Evolutionary conservation across 495 filamentous ascomycete species (phyloP), one percentile per base, ranked within the genome.

Genomic region (Peziza echinospora): DNA sequence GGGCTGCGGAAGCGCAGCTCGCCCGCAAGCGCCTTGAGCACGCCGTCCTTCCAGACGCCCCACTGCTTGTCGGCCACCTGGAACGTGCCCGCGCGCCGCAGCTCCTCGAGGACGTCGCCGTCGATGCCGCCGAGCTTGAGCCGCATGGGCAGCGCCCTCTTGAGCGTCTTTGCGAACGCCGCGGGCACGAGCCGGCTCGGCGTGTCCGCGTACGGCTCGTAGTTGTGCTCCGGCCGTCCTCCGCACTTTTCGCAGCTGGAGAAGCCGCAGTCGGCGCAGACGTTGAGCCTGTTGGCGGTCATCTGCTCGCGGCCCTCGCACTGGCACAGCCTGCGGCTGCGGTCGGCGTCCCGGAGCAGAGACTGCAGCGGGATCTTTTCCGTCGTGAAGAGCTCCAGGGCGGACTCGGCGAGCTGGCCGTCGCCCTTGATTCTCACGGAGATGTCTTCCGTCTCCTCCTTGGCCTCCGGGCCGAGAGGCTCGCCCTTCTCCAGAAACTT

Each of bases 161-260:
- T 67, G 19, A 75, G 42, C 13, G 54, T 46, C 8, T 53, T 51
- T n/a, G 69, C 63, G 50, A 78, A 80, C 5, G 63, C 56, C 26
- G 62, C 43, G 17, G 76, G 71, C 5, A 46, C 5, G 24, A 60
- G 58, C 19, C 74, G 65, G 37, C 28, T 45, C 43, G 52, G 16
- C 24, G 39, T 44, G 47, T 53, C 43, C 25, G 52, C 43, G 25
- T 53, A 41, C 37, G 43, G 45, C 6, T 49, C 37, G 49, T 73
- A 78, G 3, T 58, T 49, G 56, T 81, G 76, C 9, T 52, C 47
- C 4, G 77, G 77, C 26, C 72, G 71, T 4, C 71, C 70, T 7
- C 62, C 66, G 48, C 76, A 79, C 21, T 61, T 61, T 1, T 58
- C 52, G 53, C 77, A 80, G 10, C 66, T 64, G 6, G 71, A 75